Evolutionary conservation across 2,329 filamentous ascomycete genomes (phyloP).

Genomic region (Didymella keratinophila): DNA sequence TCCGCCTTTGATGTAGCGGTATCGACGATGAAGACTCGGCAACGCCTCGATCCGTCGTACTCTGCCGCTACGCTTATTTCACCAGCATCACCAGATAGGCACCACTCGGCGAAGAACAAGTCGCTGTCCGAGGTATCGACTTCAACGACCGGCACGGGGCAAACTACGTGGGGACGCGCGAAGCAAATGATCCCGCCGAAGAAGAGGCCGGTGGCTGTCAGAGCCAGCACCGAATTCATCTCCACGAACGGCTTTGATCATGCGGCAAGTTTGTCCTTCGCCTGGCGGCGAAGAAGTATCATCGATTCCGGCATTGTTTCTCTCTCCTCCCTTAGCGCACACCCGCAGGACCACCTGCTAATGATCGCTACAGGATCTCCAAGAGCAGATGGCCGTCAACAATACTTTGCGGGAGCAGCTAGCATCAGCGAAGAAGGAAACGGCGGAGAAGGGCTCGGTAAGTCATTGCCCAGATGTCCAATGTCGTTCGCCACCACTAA

Average conservation of each 20-base stretch:
- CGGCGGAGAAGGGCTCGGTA: conserved; percentile 49
- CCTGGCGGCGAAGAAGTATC: conserved; percentile 40
- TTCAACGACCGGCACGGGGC: conserved; percentile 35
- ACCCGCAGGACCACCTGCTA: conserved; percentile 25
- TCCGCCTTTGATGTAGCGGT: conserved; percentile 35
- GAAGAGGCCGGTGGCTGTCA: conserved; percentile 27
- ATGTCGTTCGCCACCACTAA: conserved; percentile 3
- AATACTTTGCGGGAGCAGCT: conserved; percentile 41
- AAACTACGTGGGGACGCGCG: conserved; percentile 36
- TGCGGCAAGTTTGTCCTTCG: conserved; percentile 46
- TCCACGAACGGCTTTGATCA: conserved; percentile 21
- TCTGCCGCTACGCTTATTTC: conserved; percentile 37
- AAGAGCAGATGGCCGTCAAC: conserved; percentile 38
- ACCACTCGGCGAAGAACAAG: conserved; percentile 23
- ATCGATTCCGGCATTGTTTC: conserved; percentile 25
- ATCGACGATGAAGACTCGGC: conserved; percentile 29
- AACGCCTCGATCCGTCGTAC: conserved; percentile 29
- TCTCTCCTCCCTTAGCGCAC: conserved; percentile 13
- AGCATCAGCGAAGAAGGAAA: conserved; percentile 46
- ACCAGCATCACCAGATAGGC: conserved; percentile 22
- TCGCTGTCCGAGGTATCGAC: conserved; percentile 32
- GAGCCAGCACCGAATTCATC: conserved; percentile 29
- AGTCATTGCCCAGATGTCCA: no score
- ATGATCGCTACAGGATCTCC: conserved; percentile 40
- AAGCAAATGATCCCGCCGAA: conserved; percentile 34